phyloP scores from a whole-genome alignment of 2,329 filamentous ascomycete genomes.

The Nannizziopsis barbatae region DNA sequence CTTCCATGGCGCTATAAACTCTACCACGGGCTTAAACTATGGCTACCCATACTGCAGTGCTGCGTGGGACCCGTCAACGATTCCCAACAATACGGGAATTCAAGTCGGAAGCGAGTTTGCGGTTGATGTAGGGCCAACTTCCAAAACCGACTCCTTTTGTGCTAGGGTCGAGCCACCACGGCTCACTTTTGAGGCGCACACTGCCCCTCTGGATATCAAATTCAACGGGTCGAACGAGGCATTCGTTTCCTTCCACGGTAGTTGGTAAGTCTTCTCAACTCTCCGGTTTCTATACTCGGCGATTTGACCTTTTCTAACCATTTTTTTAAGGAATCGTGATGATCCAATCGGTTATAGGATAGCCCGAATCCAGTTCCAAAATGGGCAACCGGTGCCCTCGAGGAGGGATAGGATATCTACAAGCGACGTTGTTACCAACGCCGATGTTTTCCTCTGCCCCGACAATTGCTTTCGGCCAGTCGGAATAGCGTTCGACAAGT shows the following conservation, averaged over 20 bases:
- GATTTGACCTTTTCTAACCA: too few relatives aligned
- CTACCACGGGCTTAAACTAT: slow-evolving; percentile 41
- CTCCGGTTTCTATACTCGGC: too few relatives aligned
- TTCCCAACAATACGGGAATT: slow-evolving; percentile 37
- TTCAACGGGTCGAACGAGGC: slow-evolving; percentile 44
- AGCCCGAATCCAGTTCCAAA: slow-evolving; percentile 36
- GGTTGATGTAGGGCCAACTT: slow-evolving; percentile 29
- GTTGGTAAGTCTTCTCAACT: slow-evolving; percentile 38
- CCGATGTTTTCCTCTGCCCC: slow-evolving; percentile 22
- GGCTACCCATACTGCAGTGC: slow-evolving; percentile 62
- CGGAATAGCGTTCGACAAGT: slow-evolving; percentile 24
- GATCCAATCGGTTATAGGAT: slow-evolving; percentile 43
- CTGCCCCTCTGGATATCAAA: slow-evolving; percentile 59
- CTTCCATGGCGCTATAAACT: slow-evolving; percentile 34
- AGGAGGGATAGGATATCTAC: slow-evolving; percentile 33
- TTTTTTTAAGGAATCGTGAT: slow-evolving; percentile 28
- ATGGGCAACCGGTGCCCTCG: slow-evolving; percentile 26
- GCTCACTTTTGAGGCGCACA: slow-evolving; percentile 55
- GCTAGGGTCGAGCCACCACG: slow-evolving; percentile 34
- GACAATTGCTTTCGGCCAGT: slow-evolving; percentile 26
- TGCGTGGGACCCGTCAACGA: slow-evolving; percentile 47
- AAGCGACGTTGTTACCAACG: slow-evolving; percentile 24
- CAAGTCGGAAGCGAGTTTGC: slow-evolving; percentile 42
- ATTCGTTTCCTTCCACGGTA: slow-evolving; percentile 61
- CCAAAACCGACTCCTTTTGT: slow-evolving; percentile 40